Evolutionary conservation across 768 basidiomycete genomes (phyloP).

Genomic region (Tricholoma terreum): DNA sequence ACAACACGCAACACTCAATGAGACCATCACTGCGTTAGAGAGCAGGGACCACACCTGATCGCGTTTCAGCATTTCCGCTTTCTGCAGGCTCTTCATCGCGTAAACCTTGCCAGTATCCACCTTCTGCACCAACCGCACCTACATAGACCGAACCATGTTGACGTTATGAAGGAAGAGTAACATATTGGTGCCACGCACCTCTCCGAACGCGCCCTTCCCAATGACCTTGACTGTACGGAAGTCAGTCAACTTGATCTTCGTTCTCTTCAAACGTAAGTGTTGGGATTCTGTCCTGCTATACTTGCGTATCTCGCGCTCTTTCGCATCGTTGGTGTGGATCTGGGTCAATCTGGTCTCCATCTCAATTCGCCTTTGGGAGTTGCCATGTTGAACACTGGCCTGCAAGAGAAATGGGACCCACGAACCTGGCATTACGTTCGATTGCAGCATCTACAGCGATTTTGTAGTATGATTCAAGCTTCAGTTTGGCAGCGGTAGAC

Average conservation of each 20-base stretch:
- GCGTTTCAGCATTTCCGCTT: conserved; percentile 98
- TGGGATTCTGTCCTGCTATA: conserved; percentile 86
- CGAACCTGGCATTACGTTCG: conserved; percentile 87
- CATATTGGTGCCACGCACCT: conserved; percentile 48
- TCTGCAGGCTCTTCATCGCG: conserved; percentile 98
- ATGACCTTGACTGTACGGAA: conserved; percentile 98
- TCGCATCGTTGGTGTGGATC: conserved; percentile 71
- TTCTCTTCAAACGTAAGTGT: conserved; percentile 87
- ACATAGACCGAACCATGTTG: conserved; percentile 1
- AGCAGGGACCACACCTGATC: conserved; percentile 70
- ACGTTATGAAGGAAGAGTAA: conserved; percentile 5
- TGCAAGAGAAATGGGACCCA: not conserved
- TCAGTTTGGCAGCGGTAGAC: conserved; percentile 91
- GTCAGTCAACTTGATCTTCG: conserved; percentile 89
- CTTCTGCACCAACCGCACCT: conserved; percentile 97
- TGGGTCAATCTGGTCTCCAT: conserved; percentile 84
- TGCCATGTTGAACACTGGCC: not conserved
- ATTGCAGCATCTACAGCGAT: conserved; percentile 97
- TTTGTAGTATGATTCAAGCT: conserved; percentile 97
- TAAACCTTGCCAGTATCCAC: conserved; percentile 97
- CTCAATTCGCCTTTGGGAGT: conserved; percentile 69
- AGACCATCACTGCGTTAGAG: not conserved
- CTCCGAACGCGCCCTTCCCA: conserved; percentile 97
- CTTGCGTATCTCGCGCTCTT: conserved; percentile 84
- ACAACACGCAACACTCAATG: conserved; percentile 4